phyloP scores from a whole-genome alignment of 352 stramenopile species.

The Globisporangium spinosum region DNA sequence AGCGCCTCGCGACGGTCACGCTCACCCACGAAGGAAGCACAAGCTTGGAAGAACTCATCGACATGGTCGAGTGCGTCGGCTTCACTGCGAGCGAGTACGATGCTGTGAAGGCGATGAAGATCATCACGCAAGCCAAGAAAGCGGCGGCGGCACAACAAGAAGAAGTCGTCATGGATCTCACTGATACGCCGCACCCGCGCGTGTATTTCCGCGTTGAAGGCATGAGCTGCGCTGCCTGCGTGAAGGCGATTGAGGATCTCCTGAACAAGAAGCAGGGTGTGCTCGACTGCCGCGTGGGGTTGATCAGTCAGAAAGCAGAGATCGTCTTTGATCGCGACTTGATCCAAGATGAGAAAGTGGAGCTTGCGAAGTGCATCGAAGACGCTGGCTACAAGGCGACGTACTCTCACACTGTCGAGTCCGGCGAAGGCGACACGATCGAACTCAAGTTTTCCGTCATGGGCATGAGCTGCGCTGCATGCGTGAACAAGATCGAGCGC shows the following conservation, averaged over 20 bases:
- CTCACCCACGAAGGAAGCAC: slow-evolving; percentile 39
- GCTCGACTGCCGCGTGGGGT: slow-evolving; percentile 70
- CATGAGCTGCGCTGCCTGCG: slow-evolving; percentile 85
- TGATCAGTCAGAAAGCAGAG: slow-evolving; percentile 87
- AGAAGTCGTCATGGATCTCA: slow-evolving; percentile 31
- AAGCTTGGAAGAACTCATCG: slow-evolving; percentile 60
- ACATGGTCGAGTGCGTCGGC: slow-evolving; percentile 77
- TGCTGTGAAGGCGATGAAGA: slow-evolving; percentile 43
- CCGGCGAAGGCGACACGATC: slow-evolving; percentile 71
- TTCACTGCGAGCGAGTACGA: slow-evolving; percentile 61
- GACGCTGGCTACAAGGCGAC: slow-evolving; percentile 76
- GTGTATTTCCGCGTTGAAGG: slow-evolving; percentile 82
- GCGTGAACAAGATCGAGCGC: slow-evolving; percentile 64
- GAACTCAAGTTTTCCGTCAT: slow-evolving; percentile 76
- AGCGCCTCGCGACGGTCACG: slow-evolving; percentile 59
- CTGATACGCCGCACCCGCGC: slow-evolving; percentile 46
- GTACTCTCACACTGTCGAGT: slow-evolving; percentile 74
- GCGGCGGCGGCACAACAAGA: slow-evolving; percentile 25
- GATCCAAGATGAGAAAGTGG: slow-evolving; percentile 44
- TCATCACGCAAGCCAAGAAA: slow-evolving; percentile 46
- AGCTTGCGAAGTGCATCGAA: slow-evolving; percentile 60
- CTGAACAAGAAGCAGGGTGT: slow-evolving; percentile 59
- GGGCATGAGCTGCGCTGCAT: slow-evolving; percentile 61
- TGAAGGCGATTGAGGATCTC: slow-evolving; percentile 85
- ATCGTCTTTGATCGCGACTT: slow-evolving; percentile 76